phyloP scores from a whole-genome alignment of 2,329 filamentous ascomycete genomes.

The Colletotrichum brevisporum region DNA sequence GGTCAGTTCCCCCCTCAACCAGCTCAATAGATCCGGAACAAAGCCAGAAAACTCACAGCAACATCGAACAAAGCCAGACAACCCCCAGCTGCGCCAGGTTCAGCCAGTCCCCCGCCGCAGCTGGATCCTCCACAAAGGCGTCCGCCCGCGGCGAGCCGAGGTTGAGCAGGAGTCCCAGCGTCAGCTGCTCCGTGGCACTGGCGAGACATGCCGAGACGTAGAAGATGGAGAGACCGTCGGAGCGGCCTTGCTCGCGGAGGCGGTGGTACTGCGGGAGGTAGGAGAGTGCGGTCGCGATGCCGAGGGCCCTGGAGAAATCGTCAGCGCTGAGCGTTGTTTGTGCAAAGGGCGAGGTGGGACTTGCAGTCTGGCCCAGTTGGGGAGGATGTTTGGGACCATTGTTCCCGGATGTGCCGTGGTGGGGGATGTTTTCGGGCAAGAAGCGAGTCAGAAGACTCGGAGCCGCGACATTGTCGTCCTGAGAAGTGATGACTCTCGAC shows the following conservation, averaged over 20 bases:
- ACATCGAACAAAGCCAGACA: slow-evolving; percentile 15
- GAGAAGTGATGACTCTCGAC: not conserved
- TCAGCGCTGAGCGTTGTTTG: not conserved
- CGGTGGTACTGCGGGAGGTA: slow-evolving; percentile 29
- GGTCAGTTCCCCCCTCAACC: not conserved
- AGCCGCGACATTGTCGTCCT: not conserved
- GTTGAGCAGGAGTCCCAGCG: slow-evolving; percentile 23
- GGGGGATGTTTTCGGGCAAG: not conserved
- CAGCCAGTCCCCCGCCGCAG: slow-evolving; percentile 27
- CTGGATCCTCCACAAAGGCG: slow-evolving; percentile 27
- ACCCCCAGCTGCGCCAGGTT: slow-evolving; percentile 22
- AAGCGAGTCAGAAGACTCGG: not conserved
- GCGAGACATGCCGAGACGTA: slow-evolving; percentile 21
- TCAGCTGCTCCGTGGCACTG: slow-evolving; percentile 23
- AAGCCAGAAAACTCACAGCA: slow-evolving; percentile 1
- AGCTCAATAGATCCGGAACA: not conserved
- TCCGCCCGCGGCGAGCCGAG: not conserved
- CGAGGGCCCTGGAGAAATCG: not conserved
- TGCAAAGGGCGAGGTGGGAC: too few relatives aligned
- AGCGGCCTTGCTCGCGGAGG: slow-evolving; percentile 18
- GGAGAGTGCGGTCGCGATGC: slow-evolving; percentile 2
- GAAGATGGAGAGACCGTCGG: slow-evolving; percentile 15
- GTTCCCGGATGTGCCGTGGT: not conserved
- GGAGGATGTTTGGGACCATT: slow-evolving; percentile 23
- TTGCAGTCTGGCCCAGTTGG: slow-evolving; percentile 19